Conservation (phyloP, 352 stramenopile species). For the Globisporangium megalacanthum region DNA sequence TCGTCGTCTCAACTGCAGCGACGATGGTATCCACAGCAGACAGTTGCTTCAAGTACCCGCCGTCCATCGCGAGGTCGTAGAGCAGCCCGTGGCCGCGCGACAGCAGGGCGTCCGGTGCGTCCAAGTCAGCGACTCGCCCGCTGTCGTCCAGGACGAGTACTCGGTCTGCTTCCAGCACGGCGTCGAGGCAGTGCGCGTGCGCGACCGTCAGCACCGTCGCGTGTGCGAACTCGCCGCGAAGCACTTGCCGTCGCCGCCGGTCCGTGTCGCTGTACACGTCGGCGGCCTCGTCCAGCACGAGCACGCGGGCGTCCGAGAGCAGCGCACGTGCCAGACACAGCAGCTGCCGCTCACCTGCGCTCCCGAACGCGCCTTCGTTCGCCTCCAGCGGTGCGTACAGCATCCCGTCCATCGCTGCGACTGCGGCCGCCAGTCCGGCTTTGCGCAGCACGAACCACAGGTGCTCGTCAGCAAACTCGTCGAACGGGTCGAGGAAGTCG, state of each 20-base stretch:
- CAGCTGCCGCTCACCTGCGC: conserved; percentile 87
- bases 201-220: conserved; percentile 96
- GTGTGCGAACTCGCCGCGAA: conserved; percentile 83
- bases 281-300: conserved; percentile 87
- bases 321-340: conserved; percentile 86
- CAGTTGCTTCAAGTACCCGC: conserved; percentile 34
- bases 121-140: conserved; percentile 75
- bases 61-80: conserved; percentile 33
- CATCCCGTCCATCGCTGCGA: conserved; percentile 34
- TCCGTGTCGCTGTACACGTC: conserved; percentile 84
- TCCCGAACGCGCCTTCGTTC: conserved; percentile 55
- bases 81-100: conserved; percentile 26
- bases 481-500: conserved; percentile 90
- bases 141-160: conserved; percentile 96
- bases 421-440: conserved; percentile 26
- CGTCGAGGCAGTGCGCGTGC: conserved; percentile 89
- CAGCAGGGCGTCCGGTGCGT: conserved; percentile 64
- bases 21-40: background rate
- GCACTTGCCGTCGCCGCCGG: conserved; percentile 58
- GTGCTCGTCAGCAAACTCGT: conserved; percentile 51
- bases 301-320: conserved; percentile 74
- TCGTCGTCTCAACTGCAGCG: too few relatives aligned
- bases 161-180: conserved; percentile 95
- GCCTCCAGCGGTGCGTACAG: conserved; percentile 28
- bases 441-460: conserved; percentile 31